phyloP scores from a whole-genome alignment of 2,329 filamentous ascomycete species.

The Aspergillus fijiensis region DNA sequence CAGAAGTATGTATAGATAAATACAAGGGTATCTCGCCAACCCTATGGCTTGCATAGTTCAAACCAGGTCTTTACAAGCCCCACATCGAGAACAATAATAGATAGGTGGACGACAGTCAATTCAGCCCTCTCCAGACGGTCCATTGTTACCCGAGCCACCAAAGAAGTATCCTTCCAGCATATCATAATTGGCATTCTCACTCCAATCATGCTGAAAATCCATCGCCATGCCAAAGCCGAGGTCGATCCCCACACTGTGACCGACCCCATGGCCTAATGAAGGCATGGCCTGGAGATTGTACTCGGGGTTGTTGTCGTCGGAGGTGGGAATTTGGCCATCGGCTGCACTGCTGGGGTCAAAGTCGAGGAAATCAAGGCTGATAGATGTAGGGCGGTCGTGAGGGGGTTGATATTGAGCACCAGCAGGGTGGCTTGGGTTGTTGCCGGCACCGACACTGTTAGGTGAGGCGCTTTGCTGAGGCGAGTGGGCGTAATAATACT shows the following conservation, averaged over 20 bases:
- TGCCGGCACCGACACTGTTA: constrained; percentile 24
- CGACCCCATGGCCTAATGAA: constrained; percentile 29
- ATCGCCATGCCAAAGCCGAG: constrained; percentile 47
- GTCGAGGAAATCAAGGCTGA: constrained; percentile 57
- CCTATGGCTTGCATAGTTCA: no score
- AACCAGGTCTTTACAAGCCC: background rate
- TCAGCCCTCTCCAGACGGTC: constrained; percentile 24
- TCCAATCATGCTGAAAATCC: constrained; percentile 51
- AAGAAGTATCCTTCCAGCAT: constrained; percentile 59
- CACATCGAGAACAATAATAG: no score
- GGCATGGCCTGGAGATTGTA: constrained; percentile 31
- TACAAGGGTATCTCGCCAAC: no score
- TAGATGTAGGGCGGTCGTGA: constrained; percentile 29
- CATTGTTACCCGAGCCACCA: constrained; percentile 41
- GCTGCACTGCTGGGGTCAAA: constrained; percentile 42
- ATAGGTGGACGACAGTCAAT: no score
- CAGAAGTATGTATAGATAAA: no score
- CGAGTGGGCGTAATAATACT: constrained; percentile 36
- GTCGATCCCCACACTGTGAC: constrained; percentile 45
- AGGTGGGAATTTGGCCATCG: constrained; percentile 25
- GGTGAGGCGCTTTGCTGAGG: constrained; percentile 37
- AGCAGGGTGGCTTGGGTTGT: constrained; percentile 18
- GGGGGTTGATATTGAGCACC: constrained; percentile 20
- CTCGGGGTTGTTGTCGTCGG: constrained; percentile 30
- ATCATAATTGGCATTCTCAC: constrained; percentile 49